Base-by-base conservation (phyloP, 192 early-diverging fungal species). In the Rhizophlyctis rosea region DNA sequence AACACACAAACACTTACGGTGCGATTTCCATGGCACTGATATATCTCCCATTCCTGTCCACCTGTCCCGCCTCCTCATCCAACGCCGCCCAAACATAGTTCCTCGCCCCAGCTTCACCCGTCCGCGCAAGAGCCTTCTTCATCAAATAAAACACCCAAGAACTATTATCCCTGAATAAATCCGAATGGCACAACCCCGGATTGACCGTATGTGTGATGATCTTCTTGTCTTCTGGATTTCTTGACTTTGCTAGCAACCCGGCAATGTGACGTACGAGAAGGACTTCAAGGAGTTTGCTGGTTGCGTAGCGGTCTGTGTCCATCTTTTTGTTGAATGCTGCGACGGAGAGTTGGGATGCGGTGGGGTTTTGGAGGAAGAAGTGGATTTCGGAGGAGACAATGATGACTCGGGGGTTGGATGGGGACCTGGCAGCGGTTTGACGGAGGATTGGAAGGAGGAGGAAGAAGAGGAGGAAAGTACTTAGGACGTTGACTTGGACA, bases 401-500 rank as follows among this genome's bases (percentile, higher is more conserved):
- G 39, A 44, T 18, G 39, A 44, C 18, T 7, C 39, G 39, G 39
- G 39, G 39, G 39, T 44, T 7, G 9, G 39, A 18, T 7, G 39
- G 39, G 18, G 39, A 44, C 39, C 9, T 44, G 39, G 39, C 7
- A 18, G 18, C 39, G 39, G 39, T 18, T 44, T 7, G 9, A 7
- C 39, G 39, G 39, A 44, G 39, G 39, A 18, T 13, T 7, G 39
- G 39, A 7, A 44, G 7, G 39, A 44, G 39, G 39, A 44, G 39
- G 39, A 44, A 44, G 39, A 18, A 18, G 9, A 44, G 9, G 39
- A 44, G 39, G 39, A 44, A 44, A 18, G 39, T 44, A 18, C 39
- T 44, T 7, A 44, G 39, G 39, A 44, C 39, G 39, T 44, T 44
- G 39, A 44, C 39, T 44, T 44, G 39, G 39, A 44, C 39, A 18